phyloP scores from a whole-genome alignment of 108 stramenopile genomes.

The Nitzschia sp. region DNA sequence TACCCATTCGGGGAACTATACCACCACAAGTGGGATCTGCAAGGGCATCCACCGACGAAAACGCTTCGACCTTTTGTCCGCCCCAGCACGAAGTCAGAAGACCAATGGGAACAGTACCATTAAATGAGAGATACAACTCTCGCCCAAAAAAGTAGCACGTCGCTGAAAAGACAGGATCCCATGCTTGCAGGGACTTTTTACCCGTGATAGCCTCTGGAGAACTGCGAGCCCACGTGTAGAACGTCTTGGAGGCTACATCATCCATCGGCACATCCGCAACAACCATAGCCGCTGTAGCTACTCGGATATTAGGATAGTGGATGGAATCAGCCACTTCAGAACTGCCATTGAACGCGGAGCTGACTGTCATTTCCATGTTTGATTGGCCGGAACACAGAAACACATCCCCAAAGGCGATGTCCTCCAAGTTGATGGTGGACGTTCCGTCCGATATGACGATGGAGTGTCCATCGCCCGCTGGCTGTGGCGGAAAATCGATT shows the following conservation, averaged over 20 bases:
- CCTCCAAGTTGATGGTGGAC: constrained; percentile 4
- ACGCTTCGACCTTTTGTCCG: constrained; percentile 28
- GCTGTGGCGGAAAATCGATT: constrained; percentile 29
- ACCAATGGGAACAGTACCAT: constrained; percentile 34
- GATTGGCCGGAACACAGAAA: constrained; percentile 41
- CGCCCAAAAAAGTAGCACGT: constrained; percentile 39
- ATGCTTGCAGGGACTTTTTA: not conserved
- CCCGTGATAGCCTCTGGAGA: constrained; percentile 15
- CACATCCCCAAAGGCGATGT: constrained; percentile 44
- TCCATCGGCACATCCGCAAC: not conserved
- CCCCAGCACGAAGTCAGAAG: constrained; percentile 30
- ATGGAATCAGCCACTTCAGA: constrained; percentile 30
- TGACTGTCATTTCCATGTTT: constrained; percentile 34
- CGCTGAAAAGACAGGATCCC: constrained; percentile 16
- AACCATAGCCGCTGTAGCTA: constrained; percentile 19
- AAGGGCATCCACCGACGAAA: constrained; percentile 27
- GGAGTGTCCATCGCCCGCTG: constrained; percentile 17
- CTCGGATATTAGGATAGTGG: constrained; percentile 36
- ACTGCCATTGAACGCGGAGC: constrained; percentile 1
- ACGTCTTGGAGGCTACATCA: constrained; percentile 11
- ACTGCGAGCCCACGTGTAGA: constrained; percentile 20
- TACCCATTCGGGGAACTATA: not conserved
- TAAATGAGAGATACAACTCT: constrained; percentile 14
- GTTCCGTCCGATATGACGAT: constrained; percentile 21
- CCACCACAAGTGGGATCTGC: constrained; percentile 29